Evolutionary conservation across 106 monocot species (phyloP).

Genomic region (Ottelia alismoides): DNA sequence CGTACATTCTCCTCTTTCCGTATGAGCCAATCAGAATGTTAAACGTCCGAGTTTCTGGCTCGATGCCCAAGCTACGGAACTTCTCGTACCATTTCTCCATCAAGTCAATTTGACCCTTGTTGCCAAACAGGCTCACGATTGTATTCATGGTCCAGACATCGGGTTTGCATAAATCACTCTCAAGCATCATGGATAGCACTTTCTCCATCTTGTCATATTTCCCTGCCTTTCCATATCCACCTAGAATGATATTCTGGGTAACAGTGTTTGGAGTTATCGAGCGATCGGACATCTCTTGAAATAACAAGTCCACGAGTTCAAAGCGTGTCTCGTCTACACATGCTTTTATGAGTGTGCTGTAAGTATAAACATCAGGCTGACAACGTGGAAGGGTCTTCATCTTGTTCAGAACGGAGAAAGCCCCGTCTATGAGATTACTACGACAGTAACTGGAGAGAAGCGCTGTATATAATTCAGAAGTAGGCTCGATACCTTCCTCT

Average conservation of each 20-base stretch:
- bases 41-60: conserved; percentile 75
- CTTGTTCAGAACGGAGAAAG: conserved; percentile 41
- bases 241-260: conserved; percentile 69
- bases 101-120: conserved; percentile 43
- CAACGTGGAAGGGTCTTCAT: conserved; percentile 68
- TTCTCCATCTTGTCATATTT: conserved; percentile 72
- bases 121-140: conserved; percentile 64
- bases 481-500: conserved; percentile 66
- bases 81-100: conserved; percentile 98
- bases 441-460: conserved; percentile 60
- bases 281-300: conserved; percentile 66
- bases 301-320: conserved; percentile 55
- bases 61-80: conserved; percentile 64
- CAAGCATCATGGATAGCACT: conserved; percentile 57
- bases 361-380: conserved; percentile 83
- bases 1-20: conserved; percentile 62
- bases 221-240: conserved; percentile 77
- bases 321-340: conserved; percentile 51
- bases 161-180: conserved; percentile 43
- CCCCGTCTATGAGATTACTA: conserved; percentile 48
- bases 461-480: conserved; percentile 60
- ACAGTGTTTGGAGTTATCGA: conserved; percentile 55
- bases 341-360: conserved; percentile 68
- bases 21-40: conserved; percentile 87
- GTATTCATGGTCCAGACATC: conserved; percentile 98